Evolutionary conservation across 768 basidiomycete genomes (phyloP).

Genomic region (Arthromyces matolae): DNA sequence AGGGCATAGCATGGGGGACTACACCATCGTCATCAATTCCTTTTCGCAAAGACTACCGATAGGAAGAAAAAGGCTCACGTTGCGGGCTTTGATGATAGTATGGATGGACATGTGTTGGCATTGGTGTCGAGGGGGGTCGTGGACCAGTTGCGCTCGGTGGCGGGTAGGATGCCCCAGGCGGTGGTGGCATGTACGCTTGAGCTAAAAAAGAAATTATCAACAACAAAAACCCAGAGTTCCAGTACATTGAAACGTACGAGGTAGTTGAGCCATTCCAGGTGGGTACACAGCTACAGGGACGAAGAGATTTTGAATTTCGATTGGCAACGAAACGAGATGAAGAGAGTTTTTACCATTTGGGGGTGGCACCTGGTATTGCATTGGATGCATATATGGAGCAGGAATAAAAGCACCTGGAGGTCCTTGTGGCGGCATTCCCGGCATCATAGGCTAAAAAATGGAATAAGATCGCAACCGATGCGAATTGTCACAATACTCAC

Average conservation of each 20-base stretch:
- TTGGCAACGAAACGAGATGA: slow-evolving; percentile 3
- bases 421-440: slow-evolving; percentile 73
- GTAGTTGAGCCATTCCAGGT: slow-evolving; percentile 84
- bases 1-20: slow-evolving; percentile 86
- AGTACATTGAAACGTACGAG: too few relatives aligned
- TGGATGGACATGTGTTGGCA: slow-evolving; percentile 80
- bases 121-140: slow-evolving; percentile 85
- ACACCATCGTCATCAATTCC: too few relatives aligned
- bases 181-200: slow-evolving; percentile 75
- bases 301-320: too few relatives aligned
- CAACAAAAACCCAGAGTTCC: too few relatives aligned
- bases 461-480: background rate
- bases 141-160: slow-evolving; percentile 77
- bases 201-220: slow-evolving; percentile 32
- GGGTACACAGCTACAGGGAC: slow-evolving; percentile 68
- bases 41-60: too few relatives aligned
- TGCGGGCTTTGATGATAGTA: slow-evolving; percentile 91
- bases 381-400: slow-evolving; percentile 78
- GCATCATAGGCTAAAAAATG: slow-evolving; percentile 73
- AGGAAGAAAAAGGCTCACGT: slow-evolving; percentile 37
- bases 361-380: slow-evolving; percentile 81
- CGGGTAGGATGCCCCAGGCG: slow-evolving; percentile 66
- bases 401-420: slow-evolving; percentile 80
- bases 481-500: slow-evolving; percentile 34
- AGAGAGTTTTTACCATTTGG: slow-evolving; percentile 56